Base-by-base conservation (phyloP, 495 filamentous ascomycete genomes). In the Hypoxylon lienhwacheense region DNA sequence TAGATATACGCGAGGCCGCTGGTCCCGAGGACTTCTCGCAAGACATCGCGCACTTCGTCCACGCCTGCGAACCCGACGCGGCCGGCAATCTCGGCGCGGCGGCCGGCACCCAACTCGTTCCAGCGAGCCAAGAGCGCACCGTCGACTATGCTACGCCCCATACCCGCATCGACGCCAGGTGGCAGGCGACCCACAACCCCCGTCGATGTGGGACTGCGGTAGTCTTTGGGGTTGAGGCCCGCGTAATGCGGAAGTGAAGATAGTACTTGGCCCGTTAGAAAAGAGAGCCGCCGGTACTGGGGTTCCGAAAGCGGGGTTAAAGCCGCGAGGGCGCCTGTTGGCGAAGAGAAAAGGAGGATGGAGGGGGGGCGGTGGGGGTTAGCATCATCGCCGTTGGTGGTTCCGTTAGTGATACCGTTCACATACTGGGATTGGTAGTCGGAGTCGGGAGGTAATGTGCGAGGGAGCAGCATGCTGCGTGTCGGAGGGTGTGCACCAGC, bases 161-260 rank as follows among this genome's bases (percentile, higher is more conserved):
- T 65, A 11, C 76, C 73, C 1, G 74, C 73, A 26, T 77, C 76
- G 10, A 78, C 76, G 4, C 67, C 74, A 0, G 70, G 63, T 2
- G 65, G 58, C 21, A 61, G 52, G 15, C 56, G 53, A 14, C 47
- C 67, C 16, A 67, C 63, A 5, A 55, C 55, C 21, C 67, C 66
- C 7, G 52, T 65, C n/a, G 61, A 63, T 1, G 21, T 50, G 20
- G 70, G 65, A 21, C 79, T 67, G 15, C 93, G 81, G 68, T 90
- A 88, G 0, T 81, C 86, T 22, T 85, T 81, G 0, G 90, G 87
- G 65, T 98, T 97, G 33, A 97, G 71, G 0, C 88, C 91, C 3
- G 83, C 86, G 0, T 85, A 68, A 62, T 89, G 86, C 37, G 89
- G 85, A 7, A 97, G 80, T 0, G 84, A 80, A 49, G 81, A 89